Base-by-base conservation (phyloP, 148 eudicot species). In the Fagopyrum esculentum region DNA sequence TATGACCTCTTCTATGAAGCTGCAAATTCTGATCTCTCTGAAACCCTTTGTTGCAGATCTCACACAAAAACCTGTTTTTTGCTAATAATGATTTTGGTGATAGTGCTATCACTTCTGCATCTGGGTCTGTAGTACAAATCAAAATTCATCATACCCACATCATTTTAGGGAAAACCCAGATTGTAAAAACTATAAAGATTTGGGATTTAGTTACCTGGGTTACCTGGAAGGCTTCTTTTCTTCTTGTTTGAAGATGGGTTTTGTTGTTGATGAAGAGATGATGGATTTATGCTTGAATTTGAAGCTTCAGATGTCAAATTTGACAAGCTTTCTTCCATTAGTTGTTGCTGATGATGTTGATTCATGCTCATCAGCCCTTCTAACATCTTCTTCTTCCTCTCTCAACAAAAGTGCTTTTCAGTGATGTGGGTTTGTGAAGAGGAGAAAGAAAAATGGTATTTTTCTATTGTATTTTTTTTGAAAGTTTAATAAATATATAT, bases 11-110 rank as follows among this genome's bases (percentile, higher is more conserved):
- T 72, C 96, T 83, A 78, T 94, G 98, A 0, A 94, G 88, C 69
- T 94, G 98, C 35, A 94, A 80, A 73, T 94, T 94, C 79, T 93
- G 98, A 49, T 93, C 97, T 72, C 98, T 89, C 45, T 93, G 98
- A 77, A 93, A 93, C 30, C 98, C 98, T 78, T 93, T 93, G 85
- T 82, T 89, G 78, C 98, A 93, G 69, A 93, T 84, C 76, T 93
- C 98, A 81, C 98, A 93, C 2, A 94, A 69, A 66, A 94, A 94
- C 75, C 94, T 80, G 79, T 94, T 94, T 9, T 89, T 94, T 30
- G 98, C 97, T 79, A 89, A 29, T 0, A 94, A 83, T 64, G 93
- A 69, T 73, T 84, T 90, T 76, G 98, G 98, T 44, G 98, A 91
- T 48, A 94, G 77, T 52, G 98, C 88, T 82, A 94, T 86, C 78